Conservation (phyloP, 208 protist species). For the Leishmania major region DNA sequence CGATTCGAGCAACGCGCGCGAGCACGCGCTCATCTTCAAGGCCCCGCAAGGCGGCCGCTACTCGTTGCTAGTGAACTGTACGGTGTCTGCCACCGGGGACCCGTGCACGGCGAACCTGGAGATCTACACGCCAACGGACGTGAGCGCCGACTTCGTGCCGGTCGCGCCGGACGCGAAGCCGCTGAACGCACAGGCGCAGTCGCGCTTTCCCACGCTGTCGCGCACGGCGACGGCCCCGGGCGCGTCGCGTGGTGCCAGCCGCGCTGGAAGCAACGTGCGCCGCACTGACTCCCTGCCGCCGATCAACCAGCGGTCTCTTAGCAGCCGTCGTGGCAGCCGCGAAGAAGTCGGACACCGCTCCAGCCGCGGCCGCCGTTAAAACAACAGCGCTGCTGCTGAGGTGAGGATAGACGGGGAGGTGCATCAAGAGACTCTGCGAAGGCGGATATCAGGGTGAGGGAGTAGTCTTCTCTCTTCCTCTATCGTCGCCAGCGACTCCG, state of each 20-base stretch:
- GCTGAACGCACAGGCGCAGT: slow-evolving; percentile 41
- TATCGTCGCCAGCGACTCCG: too few relatives aligned
- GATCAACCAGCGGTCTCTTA: slow-evolving; percentile 38
- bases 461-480: background rate
- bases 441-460: background rate
- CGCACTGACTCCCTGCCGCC: slow-evolving; percentile 58
- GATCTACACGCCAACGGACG: slow-evolving; percentile 59
- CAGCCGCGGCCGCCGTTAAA: slow-evolving; percentile 37
- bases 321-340: slow-evolving; percentile 40
- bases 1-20: slow-evolving; percentile 62
- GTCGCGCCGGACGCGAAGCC: slow-evolving; percentile 64
- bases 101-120: slow-evolving; percentile 53
- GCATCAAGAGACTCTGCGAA: background rate
- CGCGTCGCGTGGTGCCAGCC: slow-evolving; percentile 42
- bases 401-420: background rate
- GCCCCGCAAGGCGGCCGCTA: slow-evolving; percentile 71
- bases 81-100: slow-evolving; percentile 22
- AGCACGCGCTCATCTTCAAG: slow-evolving; percentile 78
- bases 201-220: slow-evolving; percentile 59
- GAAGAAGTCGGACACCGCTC: slow-evolving; percentile 17
- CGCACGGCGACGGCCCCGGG: slow-evolving; percentile 58
- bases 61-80: slow-evolving; percentile 53
- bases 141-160: slow-evolving; percentile 54
- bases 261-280: slow-evolving; percentile 40
- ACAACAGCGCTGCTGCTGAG: background rate